Base-by-base conservation (phyloP, 129 eudicot species). In the Kitagawia praeruptora region DNA sequence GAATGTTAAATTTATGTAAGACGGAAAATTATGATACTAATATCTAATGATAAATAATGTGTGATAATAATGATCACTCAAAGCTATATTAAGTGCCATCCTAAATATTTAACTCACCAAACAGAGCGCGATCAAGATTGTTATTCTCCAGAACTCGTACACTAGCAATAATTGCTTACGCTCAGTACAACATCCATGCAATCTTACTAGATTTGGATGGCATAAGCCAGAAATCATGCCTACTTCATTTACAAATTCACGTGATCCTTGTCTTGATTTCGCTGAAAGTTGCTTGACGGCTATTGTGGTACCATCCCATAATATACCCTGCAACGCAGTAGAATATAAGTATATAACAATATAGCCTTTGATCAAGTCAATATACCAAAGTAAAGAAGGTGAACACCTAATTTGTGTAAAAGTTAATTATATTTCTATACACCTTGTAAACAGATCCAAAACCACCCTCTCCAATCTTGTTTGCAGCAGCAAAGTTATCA, bases 381-480 rank as follows among this genome's bases (percentile, higher is more conserved):
- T n/a, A 44, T 6, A 9, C 14, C 49, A 46, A 10, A 46, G 49
- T 11, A 46, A 46, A 46, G 49, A 46, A 46, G 53, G 53, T 19
- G 14, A 48, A 48, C 3, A 0, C 3, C 1, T 13, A 48, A 48
- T 41, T 44, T 44, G 18, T 41, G 48, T 23, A n/a, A 25, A 66
- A 9, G 0, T 75, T 5, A 15, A 51, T 44, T 39, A 72, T 5
- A 1, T 6, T 61, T 3, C 21, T 25, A 7, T 25, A 40, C 67
- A 91, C 97, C 89, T 83, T 85, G 84, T 87, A 91, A 7, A 89
- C 97, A 11, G 91, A 77, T 75, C 97, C 97, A 79, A 91, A 91
- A 69, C 93, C 93, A 46, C 97, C 93, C 81, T 89, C 93, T 7
- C 97, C 97, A 79, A 91, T 81, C 81, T 91, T 91, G 79, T 87